Evolutionary conservation across 257 asterid genomes (phyloP).

Genomic region (Solanum piurae): DNA sequence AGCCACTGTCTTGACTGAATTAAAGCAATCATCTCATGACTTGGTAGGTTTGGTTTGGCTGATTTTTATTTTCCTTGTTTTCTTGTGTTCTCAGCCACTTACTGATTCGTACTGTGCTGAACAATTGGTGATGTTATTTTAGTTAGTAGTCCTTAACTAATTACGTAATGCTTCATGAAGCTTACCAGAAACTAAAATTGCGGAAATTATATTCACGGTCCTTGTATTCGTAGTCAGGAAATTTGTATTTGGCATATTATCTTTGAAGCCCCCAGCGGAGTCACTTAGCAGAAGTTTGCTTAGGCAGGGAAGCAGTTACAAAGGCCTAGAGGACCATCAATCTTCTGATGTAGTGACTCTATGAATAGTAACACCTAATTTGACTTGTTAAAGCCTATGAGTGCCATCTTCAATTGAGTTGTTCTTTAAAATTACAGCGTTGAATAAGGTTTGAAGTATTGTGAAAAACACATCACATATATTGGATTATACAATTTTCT

Average conservation of each 20-base stretch:
- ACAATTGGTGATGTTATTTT: not conserved
- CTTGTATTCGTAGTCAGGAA: not conserved
- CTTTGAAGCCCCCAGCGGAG: not conserved
- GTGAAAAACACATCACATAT: not conserved
- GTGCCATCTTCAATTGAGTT: not conserved
- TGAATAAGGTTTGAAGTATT: not conserved
- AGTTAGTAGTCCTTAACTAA: not conserved
- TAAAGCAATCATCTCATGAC: constrained; percentile 85
- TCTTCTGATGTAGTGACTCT: not conserved
- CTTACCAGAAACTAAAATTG: not conserved
- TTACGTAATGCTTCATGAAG: not conserved
- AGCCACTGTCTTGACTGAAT: constrained; percentile 68
- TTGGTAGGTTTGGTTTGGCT: constrained; percentile 47
- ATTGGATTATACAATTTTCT: not conserved
- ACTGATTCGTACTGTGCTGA: not conserved
- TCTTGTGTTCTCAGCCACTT: not conserved
- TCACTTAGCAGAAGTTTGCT: not conserved
- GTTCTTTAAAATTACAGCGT: not conserved
- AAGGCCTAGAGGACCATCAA: not conserved
- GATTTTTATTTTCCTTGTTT: not conserved
- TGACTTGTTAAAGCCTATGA: not conserved
- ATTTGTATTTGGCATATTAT: not conserved
- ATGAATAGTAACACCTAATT: not conserved
- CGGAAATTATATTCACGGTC: not conserved
- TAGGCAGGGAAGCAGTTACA: not conserved